Conservation (phyloP, 2,329 filamentous ascomycete genomes). For the Calonectria pauciramosa region DNA sequence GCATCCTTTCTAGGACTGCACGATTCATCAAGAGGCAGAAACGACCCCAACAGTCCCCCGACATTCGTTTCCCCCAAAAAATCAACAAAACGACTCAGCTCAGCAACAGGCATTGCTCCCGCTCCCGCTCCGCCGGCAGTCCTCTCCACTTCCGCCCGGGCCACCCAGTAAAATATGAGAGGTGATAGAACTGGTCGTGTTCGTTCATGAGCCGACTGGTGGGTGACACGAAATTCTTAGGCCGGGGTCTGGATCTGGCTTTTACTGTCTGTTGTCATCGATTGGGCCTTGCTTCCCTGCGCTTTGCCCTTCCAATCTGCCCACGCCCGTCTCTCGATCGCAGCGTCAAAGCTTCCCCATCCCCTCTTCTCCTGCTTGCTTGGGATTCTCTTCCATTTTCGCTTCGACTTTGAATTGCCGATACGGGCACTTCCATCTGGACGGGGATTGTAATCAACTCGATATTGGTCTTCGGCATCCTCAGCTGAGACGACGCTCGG, state of each 20-base stretch:
- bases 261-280: slow-evolving; percentile 8
- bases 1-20: not conserved
- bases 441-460: not conserved
- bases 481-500: not conserved
- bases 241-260: slow-evolving; percentile 7
- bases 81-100: not conserved
- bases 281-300: slow-evolving; percentile 18
- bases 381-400: not conserved
- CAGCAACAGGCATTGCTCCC: not conserved
- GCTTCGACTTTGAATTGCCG: not conserved
- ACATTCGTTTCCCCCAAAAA: not conserved
- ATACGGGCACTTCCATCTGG: not conserved
- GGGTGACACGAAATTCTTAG: slow-evolving; percentile 20
- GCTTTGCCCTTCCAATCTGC: not conserved
- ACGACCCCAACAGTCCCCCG: not conserved
- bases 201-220: slow-evolving; percentile 25
- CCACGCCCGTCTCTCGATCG: slow-evolving; percentile 8
- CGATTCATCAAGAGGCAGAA: not conserved
- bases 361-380: not conserved
- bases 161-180: slow-evolving; percentile 31
- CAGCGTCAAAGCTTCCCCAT: slow-evolving; percentile 1
- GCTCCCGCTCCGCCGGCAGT: slow-evolving; percentile 2
- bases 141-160: slow-evolving; percentile 19
- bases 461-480: not conserved
- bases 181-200: slow-evolving; percentile 29